A percentile compares a stretch with the other conserved stretches of the same genome.
These are phyloP conservation scores for Iberis amara DNA, from an alignment of 441 rosid genomes.

Conservation along the genomic window DNA sequence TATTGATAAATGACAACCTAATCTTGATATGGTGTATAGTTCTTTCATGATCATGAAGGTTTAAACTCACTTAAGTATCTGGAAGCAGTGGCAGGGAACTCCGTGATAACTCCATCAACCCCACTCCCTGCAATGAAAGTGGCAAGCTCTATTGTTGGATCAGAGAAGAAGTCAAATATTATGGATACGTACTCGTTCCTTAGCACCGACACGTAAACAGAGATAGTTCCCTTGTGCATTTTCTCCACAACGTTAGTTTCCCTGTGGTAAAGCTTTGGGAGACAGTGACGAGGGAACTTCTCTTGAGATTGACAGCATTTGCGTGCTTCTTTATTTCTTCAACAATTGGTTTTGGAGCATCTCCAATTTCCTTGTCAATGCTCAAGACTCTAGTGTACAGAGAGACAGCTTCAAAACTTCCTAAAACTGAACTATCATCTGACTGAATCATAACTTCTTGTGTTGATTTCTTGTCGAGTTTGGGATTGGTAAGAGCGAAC, in stretches of 20 bases:
- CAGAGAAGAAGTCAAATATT: slow-evolving; percentile 64
- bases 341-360: slow-evolving; percentile 43
- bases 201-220: slow-evolving; percentile 42
- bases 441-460: slow-evolving; percentile 67
- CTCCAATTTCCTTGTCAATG: slow-evolving; percentile 46
- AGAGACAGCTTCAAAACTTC: slow-evolving; percentile 41
- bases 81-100: slow-evolving; percentile 32
- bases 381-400: slow-evolving; percentile 51
- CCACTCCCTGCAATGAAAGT: slow-evolving; percentile 43
- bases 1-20: background rate
- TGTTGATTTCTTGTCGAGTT: slow-evolving; percentile 60
- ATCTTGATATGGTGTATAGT: background rate
- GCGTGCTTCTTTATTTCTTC: slow-evolving; percentile 73
- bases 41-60: slow-evolving; percentile 1
- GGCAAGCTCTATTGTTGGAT: slow-evolving; percentile 66
- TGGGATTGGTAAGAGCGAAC: slow-evolving; percentile 51
- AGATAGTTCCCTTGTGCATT: slow-evolving; percentile 34
- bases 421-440: slow-evolving; percentile 66
- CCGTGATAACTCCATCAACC: slow-evolving; percentile 57
- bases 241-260: slow-evolving; percentile 36
- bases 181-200: slow-evolving; percentile 57
- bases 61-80: slow-evolving; percentile 36
- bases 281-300: slow-evolving; percentile 37
- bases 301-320: slow-evolving; percentile 43
- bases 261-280: slow-evolving; percentile 36